Conservation (phyloP, 495 filamentous ascomycete genomes). For the Podospora australis region DNA sequence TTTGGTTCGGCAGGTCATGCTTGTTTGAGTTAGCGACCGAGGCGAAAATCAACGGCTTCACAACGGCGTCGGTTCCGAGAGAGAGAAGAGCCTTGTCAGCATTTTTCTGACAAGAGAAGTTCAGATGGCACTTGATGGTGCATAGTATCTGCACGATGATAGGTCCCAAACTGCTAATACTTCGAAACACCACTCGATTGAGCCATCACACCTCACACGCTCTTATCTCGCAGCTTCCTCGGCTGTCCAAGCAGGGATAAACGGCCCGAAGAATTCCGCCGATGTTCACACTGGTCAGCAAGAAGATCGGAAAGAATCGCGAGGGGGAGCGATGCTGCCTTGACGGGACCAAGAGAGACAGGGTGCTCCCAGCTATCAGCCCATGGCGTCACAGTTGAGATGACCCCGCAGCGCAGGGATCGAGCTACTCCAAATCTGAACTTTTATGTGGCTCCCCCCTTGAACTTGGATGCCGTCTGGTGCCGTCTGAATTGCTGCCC, state of each 20-base stretch:
- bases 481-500: too few relatives aligned
- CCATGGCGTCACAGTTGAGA: not conserved
- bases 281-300: not conserved
- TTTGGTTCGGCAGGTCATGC: not conserved
- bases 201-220: not conserved
- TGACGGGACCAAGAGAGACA: too few relatives aligned
- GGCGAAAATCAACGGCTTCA: not conserved
- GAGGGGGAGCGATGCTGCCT: too few relatives aligned
- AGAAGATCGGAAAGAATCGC: not conserved
- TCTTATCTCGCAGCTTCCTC: constrained; percentile 19
- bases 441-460: not conserved
- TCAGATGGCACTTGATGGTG: too few relatives aligned
- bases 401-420: not conserved
- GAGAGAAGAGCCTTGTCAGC: too few relatives aligned
- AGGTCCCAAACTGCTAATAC: too few relatives aligned
- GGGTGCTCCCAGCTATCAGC: too few relatives aligned
- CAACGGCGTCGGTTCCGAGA: not conserved
- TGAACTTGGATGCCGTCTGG: too few relatives aligned
- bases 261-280: constrained; percentile 15
- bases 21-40: not conserved
- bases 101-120: too few relatives aligned
- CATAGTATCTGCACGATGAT: too few relatives aligned
- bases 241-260: constrained; percentile 8
- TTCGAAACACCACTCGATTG: too few relatives aligned
- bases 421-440: not conserved